phyloP scores from a whole-genome alignment of 306 rosid genomes.

The Quercus cerris region DNA sequence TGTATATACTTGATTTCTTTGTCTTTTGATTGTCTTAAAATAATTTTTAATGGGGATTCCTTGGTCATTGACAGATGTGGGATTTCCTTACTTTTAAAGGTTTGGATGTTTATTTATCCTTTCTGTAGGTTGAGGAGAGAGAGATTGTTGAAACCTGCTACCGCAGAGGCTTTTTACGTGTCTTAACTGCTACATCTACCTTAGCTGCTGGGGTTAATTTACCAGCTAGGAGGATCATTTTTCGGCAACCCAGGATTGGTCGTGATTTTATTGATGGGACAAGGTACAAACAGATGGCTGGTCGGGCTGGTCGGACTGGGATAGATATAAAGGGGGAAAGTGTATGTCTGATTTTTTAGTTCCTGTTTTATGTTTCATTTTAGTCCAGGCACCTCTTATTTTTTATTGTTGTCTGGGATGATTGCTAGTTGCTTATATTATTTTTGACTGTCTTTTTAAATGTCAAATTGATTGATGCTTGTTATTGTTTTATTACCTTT shows the following conservation, averaged over 20 bases:
- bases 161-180: constrained; percentile 84
- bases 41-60: not conserved
- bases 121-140: constrained; percentile 85
- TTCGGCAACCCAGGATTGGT: constrained; percentile 93
- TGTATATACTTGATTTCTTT: constrained; percentile 10
- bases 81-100: constrained; percentile 13
- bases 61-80: constrained; percentile 10
- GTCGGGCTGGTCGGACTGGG: constrained; percentile 99
- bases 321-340: constrained; percentile 97
- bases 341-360: constrained; percentile 41
- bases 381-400: not conserved
- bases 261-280: constrained; percentile 92
- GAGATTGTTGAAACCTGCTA: constrained; percentile 94
- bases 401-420: not conserved
- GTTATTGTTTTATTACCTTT: not conserved
- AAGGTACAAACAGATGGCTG: constrained; percentile 96
- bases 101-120: constrained; percentile 9
- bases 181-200: constrained; percentile 96
- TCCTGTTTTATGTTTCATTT: constrained; percentile 8
- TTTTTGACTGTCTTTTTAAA: not conserved
- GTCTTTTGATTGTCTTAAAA: not conserved
- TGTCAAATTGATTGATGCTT: not conserved
- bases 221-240: constrained; percentile 95
- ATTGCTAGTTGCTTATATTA: constrained; percentile 1
- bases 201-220: constrained; percentile 97